Conservation (phyloP, 441 rosid species). For the Flueggea neowawraea region DNA sequence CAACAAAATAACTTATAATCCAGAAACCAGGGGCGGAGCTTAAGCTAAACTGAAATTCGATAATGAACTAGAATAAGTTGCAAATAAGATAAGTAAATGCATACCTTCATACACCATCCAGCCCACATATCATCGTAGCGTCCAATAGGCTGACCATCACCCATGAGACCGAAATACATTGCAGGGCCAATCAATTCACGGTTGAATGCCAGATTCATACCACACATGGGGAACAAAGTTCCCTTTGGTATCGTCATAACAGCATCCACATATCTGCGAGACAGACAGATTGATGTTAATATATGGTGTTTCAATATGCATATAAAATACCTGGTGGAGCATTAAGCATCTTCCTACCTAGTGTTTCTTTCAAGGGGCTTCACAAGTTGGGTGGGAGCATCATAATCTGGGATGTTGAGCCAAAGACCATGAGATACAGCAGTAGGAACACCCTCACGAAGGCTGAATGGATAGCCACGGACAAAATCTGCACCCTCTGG, state of each 20-base stretch:
- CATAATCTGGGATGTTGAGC: conserved; percentile 96
- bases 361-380: conserved; percentile 86
- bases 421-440: conserved; percentile 88
- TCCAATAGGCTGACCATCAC: conserved; percentile 95
- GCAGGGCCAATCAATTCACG: conserved; percentile 90
- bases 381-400: conserved; percentile 90
- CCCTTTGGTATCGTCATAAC: conserved; percentile 92
- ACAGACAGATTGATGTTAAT: not conserved
- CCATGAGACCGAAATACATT: conserved; percentile 97
- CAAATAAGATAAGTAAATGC: not conserved
- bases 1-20: not conserved
- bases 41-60: too few species aligned
- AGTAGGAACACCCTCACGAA: conserved; percentile 74
- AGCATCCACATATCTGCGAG: conserved; percentile 73
- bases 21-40: not conserved
- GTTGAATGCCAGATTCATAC: conserved; percentile 89
- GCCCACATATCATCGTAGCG: conserved; percentile 98
- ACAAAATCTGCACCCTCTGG: conserved; percentile 78
- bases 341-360: conserved; percentile 31
- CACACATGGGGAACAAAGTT: conserved; percentile 94
- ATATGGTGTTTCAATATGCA: not conserved
- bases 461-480: conserved; percentile 88
- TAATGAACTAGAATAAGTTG: too few species aligned
- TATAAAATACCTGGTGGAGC: not conserved
- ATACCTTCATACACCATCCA: conserved; percentile 89